Evolutionary conservation across 2,329 filamentous ascomycete genomes (phyloP).

Genomic region (Verticillium nonalfalfae): DNA sequence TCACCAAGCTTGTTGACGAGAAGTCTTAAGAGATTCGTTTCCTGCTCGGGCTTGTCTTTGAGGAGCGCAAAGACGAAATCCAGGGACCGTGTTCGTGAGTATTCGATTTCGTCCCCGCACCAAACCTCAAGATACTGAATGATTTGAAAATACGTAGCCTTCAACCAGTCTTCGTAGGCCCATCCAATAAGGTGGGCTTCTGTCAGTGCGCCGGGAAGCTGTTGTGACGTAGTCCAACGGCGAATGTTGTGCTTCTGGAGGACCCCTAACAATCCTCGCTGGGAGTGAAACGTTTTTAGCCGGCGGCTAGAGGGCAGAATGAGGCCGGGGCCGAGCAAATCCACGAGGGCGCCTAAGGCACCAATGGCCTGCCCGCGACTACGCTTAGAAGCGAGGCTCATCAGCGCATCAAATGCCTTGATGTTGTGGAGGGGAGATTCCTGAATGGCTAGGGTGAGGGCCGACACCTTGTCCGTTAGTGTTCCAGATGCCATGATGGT

Average conservation of each 20-base stretch:
- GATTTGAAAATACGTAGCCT: conserved; percentile 87
- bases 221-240: conserved; percentile 62
- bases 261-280: conserved; percentile 68
- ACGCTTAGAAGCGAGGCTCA: conserved; percentile 82
- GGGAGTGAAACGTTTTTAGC: conserved; percentile 69
- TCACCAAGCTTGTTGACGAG: conserved; percentile 97
- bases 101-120: conserved; percentile 94
- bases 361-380: conserved; percentile 89
- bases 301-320: conserved; percentile 79
- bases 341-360: conserved; percentile 87
- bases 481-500: conserved; percentile 97
- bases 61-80: conserved; percentile 89
- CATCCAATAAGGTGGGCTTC: conserved; percentile 77
- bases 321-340: conserved; percentile 85
- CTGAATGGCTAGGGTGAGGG: conserved; percentile 87
- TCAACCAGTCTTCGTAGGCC: conserved; percentile 94
- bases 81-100: conserved; percentile 78
- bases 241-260: conserved; percentile 54
- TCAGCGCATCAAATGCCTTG: conserved; percentile 79
- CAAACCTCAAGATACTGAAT: conserved; percentile 86
- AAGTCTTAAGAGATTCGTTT: conserved; percentile 84
- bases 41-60: conserved; percentile 95
- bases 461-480: conserved; percentile 92
- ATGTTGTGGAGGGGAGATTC: conserved; percentile 93
- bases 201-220: conserved; percentile 67